Evolutionary conservation across 2,329 filamentous ascomycete species (phyloP), one percentile per base, ranked within the genome.

Genomic region (Fusarium pilosicola): DNA sequence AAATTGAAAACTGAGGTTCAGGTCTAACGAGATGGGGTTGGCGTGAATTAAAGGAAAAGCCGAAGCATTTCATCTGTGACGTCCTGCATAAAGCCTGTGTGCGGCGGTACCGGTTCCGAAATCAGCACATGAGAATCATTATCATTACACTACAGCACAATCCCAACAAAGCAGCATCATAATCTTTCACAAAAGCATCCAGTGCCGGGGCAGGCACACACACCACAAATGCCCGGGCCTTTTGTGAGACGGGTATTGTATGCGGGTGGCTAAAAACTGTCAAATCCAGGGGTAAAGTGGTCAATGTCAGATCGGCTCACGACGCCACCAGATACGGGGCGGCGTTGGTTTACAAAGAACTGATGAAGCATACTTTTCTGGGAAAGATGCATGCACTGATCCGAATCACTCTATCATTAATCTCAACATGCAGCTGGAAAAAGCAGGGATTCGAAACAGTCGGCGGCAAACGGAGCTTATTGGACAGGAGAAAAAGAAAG

Each of bases 41-140:
- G 57, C n/a, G 45, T 59, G 12, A 15, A 66, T 71, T 73, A 74
- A 73, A 71, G 60, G 24, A 44, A 66, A 28, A 59, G 70, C 32
- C 20, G 7, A 42, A 36, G 26, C 34, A 20, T 48, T n/a, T 36
- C 17, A 20, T 38, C 10, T 26, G n/a, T 9, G 22, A 41, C 42
- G 52, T 24, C 52, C n/a, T 48, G 67, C 52, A 73, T 51, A 67
- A 28, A 60, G 56, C 24, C 44, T 38, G 22, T 39, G 15, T n/a
- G 61, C 32, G 46, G 60, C 45, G 48, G 18, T 55, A n/a, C 20
- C 14, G 38, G 14, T 36, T 57, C 55, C 28, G 55, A 36, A 28
- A 46, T 57, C 54, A 45, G 54, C 54, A 57, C 55, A 57, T 34
- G 44, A 49, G 24, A 28, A 36, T 15, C 49, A 28, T 26, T 7